phyloP scores from a whole-genome alignment of 1,284 basidiomycete species.

The Waitea zeae region DNA sequence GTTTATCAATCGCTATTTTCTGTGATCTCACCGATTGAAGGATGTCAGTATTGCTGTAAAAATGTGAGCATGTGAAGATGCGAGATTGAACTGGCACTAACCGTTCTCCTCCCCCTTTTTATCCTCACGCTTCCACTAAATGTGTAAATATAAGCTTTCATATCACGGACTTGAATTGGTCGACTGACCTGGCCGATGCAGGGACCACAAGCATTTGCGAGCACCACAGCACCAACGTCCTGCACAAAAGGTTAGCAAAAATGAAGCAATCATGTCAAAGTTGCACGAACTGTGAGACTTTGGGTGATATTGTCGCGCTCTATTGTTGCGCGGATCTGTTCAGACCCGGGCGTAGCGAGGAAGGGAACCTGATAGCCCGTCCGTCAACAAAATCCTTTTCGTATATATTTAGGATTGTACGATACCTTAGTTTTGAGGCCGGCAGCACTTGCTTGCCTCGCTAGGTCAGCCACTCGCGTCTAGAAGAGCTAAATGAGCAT shows the following conservation, averaged over 20 bases:
- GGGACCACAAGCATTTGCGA: conserved; percentile 97
- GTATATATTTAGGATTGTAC: conserved; percentile 13
- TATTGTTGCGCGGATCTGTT: conserved; percentile 96
- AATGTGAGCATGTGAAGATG: too few species aligned
- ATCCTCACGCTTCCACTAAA: conserved; percentile 86
- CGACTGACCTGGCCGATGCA: conserved; percentile 82
- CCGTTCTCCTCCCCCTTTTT: conserved; percentile 87
- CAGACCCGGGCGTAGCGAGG: conserved; percentile 93
- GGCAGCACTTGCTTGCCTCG: conserved; percentile 74
- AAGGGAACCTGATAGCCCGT: conserved; percentile 64
- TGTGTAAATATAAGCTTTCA: conserved; percentile 4
- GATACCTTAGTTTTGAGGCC: conserved; percentile 71
- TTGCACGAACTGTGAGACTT: too few species aligned
- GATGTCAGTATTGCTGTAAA: conserved; percentile 84
- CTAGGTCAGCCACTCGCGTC: conserved; percentile 83
- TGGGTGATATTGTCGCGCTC: conserved; percentile 84
- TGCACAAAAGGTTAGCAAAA: too few species aligned
- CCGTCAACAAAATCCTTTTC: not conserved
- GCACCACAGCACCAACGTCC: conserved; percentile 78
- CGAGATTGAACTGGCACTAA: conserved; percentile 15
- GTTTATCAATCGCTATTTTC: conserved; percentile 2
- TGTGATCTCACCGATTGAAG: conserved; percentile 61
- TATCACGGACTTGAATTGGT: conserved; percentile 1
- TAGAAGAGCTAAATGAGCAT: conserved; percentile 12
- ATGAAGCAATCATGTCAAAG: too few species aligned